Base-by-base conservation (phyloP, 768 basidiomycete genomes). In the Mycena floridula region DNA sequence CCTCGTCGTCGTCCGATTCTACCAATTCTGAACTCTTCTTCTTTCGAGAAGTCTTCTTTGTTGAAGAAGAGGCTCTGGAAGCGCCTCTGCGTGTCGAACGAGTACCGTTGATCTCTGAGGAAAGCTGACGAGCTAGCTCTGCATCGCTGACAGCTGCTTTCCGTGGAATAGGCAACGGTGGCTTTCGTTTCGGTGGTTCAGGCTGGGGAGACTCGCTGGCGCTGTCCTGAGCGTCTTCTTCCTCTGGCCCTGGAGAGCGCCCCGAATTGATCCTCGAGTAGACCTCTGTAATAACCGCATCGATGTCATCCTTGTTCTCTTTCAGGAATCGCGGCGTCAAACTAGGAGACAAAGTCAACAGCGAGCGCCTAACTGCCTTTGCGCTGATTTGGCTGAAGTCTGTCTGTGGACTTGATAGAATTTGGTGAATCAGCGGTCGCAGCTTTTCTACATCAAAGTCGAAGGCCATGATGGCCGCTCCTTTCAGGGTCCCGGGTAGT, bases 371-470 rank as follows among this genome's bases (percentile, higher is more conserved):
- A 54, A 96, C 90, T 64, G 81, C 82, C 67, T 90, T 95, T 37
- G 91, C 92, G 59, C 82, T 87, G 63, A 92, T 88, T 37, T 83
- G 85, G 37, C 70, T 49, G 55, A 92, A 73, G 70, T 92, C 85
- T 38, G 77, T 83, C 38, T 79, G 82, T 3, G 89, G 89, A 16
- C 83, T 82, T 24, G 77, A 72, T 42, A 92, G 78, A 59, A 92
- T 88, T 47, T 70, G 66, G 51, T 70, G 72, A 57, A 92, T 83
- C 47, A 67, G 72, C 11, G 74, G 71, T 61, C 81, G 76, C 51
- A 89, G 72, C 18, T 21, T n/a, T 13, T 35, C 32, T 13, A 35
- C 13, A 18, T 35, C 32, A 35, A 15, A 35, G 4, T 35, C 32
- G 15, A 18, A 35, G 32, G 13, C 32, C 32, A 35, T 35, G n/a